Percentiles rank a stretch among this genome's conserved stretches.
Evolutionary conservation across 2,329 filamentous ascomycete species (phyloP).

Genomic region (Cryphonectria parasitica): DNA sequence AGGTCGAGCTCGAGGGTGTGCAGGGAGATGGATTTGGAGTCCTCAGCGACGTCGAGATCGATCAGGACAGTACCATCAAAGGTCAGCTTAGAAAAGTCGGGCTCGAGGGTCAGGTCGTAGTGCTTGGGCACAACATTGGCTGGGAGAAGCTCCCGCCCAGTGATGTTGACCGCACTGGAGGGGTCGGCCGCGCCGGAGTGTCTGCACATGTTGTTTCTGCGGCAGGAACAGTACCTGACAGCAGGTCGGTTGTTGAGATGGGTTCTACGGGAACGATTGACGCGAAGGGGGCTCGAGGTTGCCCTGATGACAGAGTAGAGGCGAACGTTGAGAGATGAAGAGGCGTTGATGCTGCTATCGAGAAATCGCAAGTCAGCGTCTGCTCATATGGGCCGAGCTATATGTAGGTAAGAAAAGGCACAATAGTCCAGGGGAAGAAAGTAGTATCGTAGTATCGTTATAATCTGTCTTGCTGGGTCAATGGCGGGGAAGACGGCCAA

Average conservation of each 20-base stretch:
- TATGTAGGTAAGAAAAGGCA: conserved; percentile 15
- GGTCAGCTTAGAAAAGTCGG: conserved; percentile 83
- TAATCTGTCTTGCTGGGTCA: background rate
- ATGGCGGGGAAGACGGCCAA: background rate
- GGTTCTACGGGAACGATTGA: conserved; percentile 25
- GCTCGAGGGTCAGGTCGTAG: conserved; percentile 90
- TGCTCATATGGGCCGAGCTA: conserved; percentile 14
- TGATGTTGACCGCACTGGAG: conserved; percentile 41
- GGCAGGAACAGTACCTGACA: conserved; percentile 71
- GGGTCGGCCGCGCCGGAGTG: conserved; percentile 41
- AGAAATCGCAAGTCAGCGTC: conserved; percentile 23
- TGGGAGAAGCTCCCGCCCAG: conserved; percentile 81
- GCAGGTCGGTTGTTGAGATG: conserved; percentile 29
- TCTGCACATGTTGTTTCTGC: conserved; percentile 73
- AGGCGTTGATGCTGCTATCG: conserved; percentile 12
- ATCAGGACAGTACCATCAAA: conserved; percentile 86
- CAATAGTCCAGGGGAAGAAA: no score
- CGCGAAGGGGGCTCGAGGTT: conserved; percentile 20
- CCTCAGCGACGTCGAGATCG: conserved; percentile 83
- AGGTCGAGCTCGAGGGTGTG: conserved; percentile 89
- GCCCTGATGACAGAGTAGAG: conserved; percentile 27
- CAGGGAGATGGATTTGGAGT: conserved; percentile 82
- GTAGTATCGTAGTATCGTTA: no score
- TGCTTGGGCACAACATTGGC: conserved; percentile 90
- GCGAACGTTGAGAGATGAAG: conserved; percentile 22